Evolutionary conservation across 495 filamentous ascomycete species (phyloP), one percentile per base, ranked within the genome.

Genomic region (Staphylotrichum longicolle): DNA sequence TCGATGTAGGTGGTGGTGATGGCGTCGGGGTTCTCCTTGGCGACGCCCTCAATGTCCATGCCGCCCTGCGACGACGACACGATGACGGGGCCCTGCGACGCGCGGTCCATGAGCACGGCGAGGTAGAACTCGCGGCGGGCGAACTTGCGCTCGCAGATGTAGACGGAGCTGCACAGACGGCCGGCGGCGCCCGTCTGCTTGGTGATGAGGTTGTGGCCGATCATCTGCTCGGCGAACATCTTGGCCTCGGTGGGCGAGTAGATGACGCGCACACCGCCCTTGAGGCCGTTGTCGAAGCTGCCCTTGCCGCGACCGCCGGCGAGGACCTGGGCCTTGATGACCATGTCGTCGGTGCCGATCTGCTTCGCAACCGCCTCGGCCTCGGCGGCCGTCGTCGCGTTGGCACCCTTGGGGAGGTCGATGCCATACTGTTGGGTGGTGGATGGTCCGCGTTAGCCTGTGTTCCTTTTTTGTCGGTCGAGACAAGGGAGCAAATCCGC

Each of bases 81-180:
- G 68, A 98, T 96, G 73, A 98, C 90, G 63, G 94, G 95, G 62
- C 85, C 84, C 81, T 97, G 94, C 15, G 90, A 88, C 66, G 81
- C 83, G 64, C 94, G 91, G 82, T 98, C 94, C 93, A 98, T 96
- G 64, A 98, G 85, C 63, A 98, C 85, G 67, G 94, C 94, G 20
- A 98, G 87, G 81, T 98, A 98, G 85, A 98, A 98, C 80, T 98
- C 94, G 70, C 95, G 88, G 62, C 94, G 91, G 67, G 94, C 94
- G 69, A 98, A 98, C 83, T 98, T 98, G 83, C 94, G 91, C 83
- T 98, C 94, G 79, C 91, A 94, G 75, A 98, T 97, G 80, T 94
- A 97, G 68, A 98, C 94, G 58, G 91, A 81, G 77, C 92, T 96
- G 82, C 94, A 98, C 71, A 92, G 82, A 74, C 93, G 91, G 72